Evolutionary conservation across 2,329 filamentous ascomycete species (phyloP), one percentile per base, ranked within the genome.

Genomic region (Daldinia eschscholtzii): DNA sequence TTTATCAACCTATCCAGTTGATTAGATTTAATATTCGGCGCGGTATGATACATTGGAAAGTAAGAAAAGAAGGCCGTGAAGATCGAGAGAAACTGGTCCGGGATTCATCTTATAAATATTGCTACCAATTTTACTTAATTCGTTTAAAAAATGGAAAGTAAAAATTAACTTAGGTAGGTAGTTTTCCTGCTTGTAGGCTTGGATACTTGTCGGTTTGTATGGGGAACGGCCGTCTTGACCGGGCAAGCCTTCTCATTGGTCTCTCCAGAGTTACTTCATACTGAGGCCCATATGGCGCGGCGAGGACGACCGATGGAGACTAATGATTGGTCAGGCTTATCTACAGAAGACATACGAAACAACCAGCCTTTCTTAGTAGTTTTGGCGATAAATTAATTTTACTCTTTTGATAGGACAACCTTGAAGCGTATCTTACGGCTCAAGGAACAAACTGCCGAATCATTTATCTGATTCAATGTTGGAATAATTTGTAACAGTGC

Each of bases 211-310:
- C 28, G 26, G 46, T 50, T 33, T 33, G 46, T 30, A 52, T 30
- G 46, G n/a, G 26, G 26, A 52, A 26, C 46, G 46, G 46, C 46
- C 46, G 46, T 30, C 26, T 52, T 26, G 46, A 52, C 46, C 46
- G 46, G 46, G 46, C 46, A 52, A 52, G 33, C 33, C 6, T 6
- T 33, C n/a, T 52, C 15, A 52, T 52, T 52, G 46, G 46, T 42
- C 18, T 20, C 18, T 42, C n/a, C 33, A 35, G 33, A 35, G 7
- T 35, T 35, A 35, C 33, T 35, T 35, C 33, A 35, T 10, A 10
- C 33, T 35, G 33, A 35, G 28, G 46, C 26, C 26, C 26, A n/a
- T 33, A 13, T 30, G 46, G 46, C 18, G 46, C 46, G 46, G 46
- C 46, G 12, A 33, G 26, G 15, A 33, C 46, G 26, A 52, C 46